phyloP scores from a whole-genome alignment of 1,139 yeast genomes.

The Scheffersomyces illinoinensis region DNA sequence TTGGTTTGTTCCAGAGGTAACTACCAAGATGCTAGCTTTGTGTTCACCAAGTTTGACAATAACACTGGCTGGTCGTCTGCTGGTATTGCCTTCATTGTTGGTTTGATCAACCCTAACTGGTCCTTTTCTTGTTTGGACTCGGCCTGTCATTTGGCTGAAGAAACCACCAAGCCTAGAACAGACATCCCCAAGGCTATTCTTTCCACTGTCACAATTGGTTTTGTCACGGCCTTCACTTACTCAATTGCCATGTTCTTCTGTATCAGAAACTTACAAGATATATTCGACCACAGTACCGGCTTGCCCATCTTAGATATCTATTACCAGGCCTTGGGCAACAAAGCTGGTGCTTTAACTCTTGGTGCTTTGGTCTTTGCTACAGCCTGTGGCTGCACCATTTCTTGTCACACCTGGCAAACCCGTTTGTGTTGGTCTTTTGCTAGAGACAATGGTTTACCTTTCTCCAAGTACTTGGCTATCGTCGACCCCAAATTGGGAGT shows the following conservation, averaged over 20 bases:
- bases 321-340: slow-evolving; percentile 56
- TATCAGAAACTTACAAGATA: slow-evolving; percentile 48
- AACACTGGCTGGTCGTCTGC: slow-evolving; percentile 65
- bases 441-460: slow-evolving; percentile 58
- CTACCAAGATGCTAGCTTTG: slow-evolving; percentile 58
- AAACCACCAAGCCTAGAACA: slow-evolving; percentile 56
- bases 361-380: slow-evolving; percentile 60
- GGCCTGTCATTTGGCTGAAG: slow-evolving; percentile 73
- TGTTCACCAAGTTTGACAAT: slow-evolving; percentile 60
- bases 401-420: slow-evolving; percentile 78
- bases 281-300: slow-evolving; percentile 51
- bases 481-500: slow-evolving; percentile 45
- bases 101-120: slow-evolving; percentile 70
- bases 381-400: slow-evolving; percentile 68
- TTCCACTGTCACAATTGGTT: slow-evolving; percentile 68
- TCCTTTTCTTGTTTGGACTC: slow-evolving; percentile 68
- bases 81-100: slow-evolving; percentile 65
- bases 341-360: slow-evolving; percentile 59
- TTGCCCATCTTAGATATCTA: slow-evolving; percentile 65
- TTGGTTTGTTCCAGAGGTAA: slow-evolving; percentile 56
- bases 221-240: slow-evolving; percentile 59
- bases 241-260: slow-evolving; percentile 65
- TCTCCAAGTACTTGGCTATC: slow-evolving; percentile 40
- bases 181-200: slow-evolving; percentile 64
- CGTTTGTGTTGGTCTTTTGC: slow-evolving; percentile 77